Base-by-base conservation (phyloP, 163 green algal species). In the Volvox carteri region DNA sequence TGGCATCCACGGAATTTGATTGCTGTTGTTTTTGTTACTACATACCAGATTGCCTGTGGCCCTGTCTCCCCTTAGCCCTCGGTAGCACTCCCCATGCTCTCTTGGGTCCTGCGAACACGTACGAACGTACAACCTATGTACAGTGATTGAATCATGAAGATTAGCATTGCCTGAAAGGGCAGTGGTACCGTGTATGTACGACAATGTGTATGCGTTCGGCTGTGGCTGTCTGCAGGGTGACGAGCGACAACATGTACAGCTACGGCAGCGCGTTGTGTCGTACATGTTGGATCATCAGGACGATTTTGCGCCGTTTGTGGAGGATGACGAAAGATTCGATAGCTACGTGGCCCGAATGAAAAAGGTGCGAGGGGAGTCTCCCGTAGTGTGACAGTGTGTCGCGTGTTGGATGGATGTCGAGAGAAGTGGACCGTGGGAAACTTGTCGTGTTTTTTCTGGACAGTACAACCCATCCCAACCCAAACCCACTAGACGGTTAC, bases 311-410 rank as follows among this genome's bases (percentile, higher is more conserved):
- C 93, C 95, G 19, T 97, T 96, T 84, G 89, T 97, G 41, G 95
- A 97, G 81, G 95, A 97, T 60, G 95, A 96, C 19, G 93, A 97
- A 73, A 89, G 93, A 81, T 96, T 97, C 58, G 90, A 92, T 0
- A 75, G 62, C 28, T 96, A 97, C 91, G 48, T 95, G 3, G 72
- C 86, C 18, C 90, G 92, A 73, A 96, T 97, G 91, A 74, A 70
- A 19, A 92, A 95, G 93, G 94, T 92, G 46, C 0, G 88, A 19
- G n/a, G n/a, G n/a, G n/a, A n/a, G n/a, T n/a, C n/a, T n/a, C n/a
- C n/a, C n/a, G n/a, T n/a, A n/a, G n/a, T n/a, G n/a, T n/a, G n/a
- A n/a, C n/a, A n/a, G n/a, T n/a, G n/a, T n/a, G n/a, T n/a, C n/a
- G n/a, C n/a, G n/a, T n/a, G n/a, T n/a, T n/a, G n/a, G n/a, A n/a